Base-by-base conservation (phyloP, 176 grass and related monocot species). In the Puccinellia tenuiflora region DNA sequence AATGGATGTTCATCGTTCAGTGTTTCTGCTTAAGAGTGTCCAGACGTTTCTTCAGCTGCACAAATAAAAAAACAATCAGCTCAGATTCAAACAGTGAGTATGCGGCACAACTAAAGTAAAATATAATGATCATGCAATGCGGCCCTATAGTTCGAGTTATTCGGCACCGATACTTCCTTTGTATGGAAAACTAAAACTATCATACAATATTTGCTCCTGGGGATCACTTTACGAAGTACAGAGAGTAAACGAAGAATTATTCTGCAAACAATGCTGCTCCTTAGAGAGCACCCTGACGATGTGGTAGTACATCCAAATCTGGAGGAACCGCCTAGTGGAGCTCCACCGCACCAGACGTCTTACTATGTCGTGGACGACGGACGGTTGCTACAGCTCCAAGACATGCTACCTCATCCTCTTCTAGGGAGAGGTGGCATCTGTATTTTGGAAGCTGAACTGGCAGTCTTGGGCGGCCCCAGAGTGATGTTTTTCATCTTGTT, bases 31-130 rank as follows among this genome's bases (percentile, higher is more conserved):
- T 79, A n/a, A 15, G 24, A 37, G 11, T 24, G 21, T 38, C 76
- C 28, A 88, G 37, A 25, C 68, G 87, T 11, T 9, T 35, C 81
- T 84, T 88, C 59, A 84, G 37, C 81, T 88, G 15, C 35, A 80
- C n/a, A 74, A 17, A 75, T 5, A 26, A 79, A n/a, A n/a, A 47
- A 73, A 3, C 43, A 74, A 75, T 63, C 35, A 79, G 46, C 69
- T 21, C 17, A 2, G 53, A 40, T 77, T 81, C 74, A 61, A 78
- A 35, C 31, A 78, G 63, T 5, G 8, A 81, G 48, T 51, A 15
- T n/a, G 33, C 35, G 15, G 18, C 17, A 47, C 11, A 69, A 20
- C 10, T 37, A 10, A 33, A 46, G 29, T 29, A 26, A 77, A 70
- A 17, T 64, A 56, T 40, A 31, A 67, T 75, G 70, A 81, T 20